Evolutionary conservation across 148 eudicot species (phyloP).

Genomic region (Selenicereus undatus): DNA sequence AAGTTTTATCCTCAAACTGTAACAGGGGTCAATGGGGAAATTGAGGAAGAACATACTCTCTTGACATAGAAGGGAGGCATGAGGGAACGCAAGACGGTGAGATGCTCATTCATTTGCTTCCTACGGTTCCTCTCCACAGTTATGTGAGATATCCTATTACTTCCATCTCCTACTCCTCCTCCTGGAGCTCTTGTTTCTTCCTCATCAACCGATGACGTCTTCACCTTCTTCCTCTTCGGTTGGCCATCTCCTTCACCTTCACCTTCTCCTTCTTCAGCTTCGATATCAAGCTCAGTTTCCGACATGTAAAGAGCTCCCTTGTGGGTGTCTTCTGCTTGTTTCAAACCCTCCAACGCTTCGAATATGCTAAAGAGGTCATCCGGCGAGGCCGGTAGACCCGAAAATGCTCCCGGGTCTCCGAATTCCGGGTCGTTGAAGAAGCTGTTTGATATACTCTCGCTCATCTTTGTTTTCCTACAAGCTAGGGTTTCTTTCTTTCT

Average conservation of each 20-base stretch:
- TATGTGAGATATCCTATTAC: constrained; percentile 55
- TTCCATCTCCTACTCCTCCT: constrained; percentile 28
- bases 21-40: background rate
- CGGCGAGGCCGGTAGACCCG: constrained; percentile 26
- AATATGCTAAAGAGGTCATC: constrained; percentile 58
- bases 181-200: background rate
- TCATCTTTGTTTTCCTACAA: constrained; percentile 10
- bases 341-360: constrained; percentile 45
- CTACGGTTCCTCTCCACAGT: constrained; percentile 86
- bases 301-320: constrained; percentile 1
- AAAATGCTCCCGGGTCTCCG: constrained; percentile 19
- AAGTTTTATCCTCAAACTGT: too few relatives aligned
- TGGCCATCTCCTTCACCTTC: constrained; percentile 20
- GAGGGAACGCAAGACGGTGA: constrained; percentile 66
- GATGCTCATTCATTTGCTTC: constrained; percentile 95
- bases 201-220: background rate
- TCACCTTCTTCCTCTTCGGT: constrained; percentile 46
- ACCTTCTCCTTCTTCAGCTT: background rate
- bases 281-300: constrained; percentile 24
- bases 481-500: constrained; percentile 4
- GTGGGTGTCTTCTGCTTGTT: constrained; percentile 7
- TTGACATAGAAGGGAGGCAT: constrained; percentile 97
- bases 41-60: constrained; percentile 40
- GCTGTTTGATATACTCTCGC: constrained; percentile 27
- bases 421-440: constrained; percentile 38